These are phyloP conservation scores for Pisolithus albus DNA, from an alignment of 768 basidiomycete genomes.

Conservation along the genomic window DNA sequence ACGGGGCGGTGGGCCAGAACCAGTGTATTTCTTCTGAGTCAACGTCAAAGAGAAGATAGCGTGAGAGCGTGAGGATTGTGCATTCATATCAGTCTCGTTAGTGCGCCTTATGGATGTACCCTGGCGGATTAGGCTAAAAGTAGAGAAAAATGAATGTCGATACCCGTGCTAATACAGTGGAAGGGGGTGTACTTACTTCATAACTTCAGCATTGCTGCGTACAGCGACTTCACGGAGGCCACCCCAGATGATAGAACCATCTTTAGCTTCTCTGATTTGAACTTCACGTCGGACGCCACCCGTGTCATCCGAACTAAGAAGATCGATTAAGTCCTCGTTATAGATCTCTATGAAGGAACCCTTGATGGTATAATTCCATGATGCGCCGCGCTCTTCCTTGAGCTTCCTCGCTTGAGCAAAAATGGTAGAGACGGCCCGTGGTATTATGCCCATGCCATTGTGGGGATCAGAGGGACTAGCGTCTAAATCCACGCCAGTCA, in stretches of 20 bases:
- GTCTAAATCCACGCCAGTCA: slow-evolving; percentile 93
- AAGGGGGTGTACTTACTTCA: slow-evolving; percentile 57
- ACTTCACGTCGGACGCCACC: slow-evolving; percentile 73
- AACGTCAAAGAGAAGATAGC: slow-evolving; percentile 97
- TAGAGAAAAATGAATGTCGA: slow-evolving; percentile 15
- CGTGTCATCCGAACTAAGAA: slow-evolving; percentile 69
- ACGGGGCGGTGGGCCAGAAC: slow-evolving; percentile 61
- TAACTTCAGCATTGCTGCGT: slow-evolving; percentile 79
- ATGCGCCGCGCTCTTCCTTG: slow-evolving; percentile 64
- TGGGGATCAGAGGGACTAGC: slow-evolving; percentile 75
- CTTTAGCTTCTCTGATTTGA: slow-evolving; percentile 94
- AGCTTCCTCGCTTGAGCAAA: slow-evolving; percentile 72
- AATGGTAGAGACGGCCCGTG: slow-evolving; percentile 84
- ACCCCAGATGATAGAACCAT: slow-evolving; percentile 95
- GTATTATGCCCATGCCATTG: slow-evolving; percentile 92
- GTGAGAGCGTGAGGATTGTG: slow-evolving; percentile 95
- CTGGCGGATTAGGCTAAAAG: slow-evolving; percentile 72
- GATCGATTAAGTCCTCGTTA: slow-evolving; percentile 97
- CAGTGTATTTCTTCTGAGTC: slow-evolving; percentile 81
- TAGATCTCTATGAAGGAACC: slow-evolving; percentile 97
- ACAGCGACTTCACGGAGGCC: slow-evolving; percentile 90
- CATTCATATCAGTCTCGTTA: slow-evolving; percentile 98
- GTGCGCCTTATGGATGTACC: slow-evolving; percentile 90
- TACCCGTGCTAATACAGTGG: background rate
- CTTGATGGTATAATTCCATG: slow-evolving; percentile 77